Percentiles rank a stretch among this genome's conserved stretches.
Evolutionary conservation across 176 grass and related monocot genomes (phyloP).

Genomic region (maize (Zea mays)): DNA sequence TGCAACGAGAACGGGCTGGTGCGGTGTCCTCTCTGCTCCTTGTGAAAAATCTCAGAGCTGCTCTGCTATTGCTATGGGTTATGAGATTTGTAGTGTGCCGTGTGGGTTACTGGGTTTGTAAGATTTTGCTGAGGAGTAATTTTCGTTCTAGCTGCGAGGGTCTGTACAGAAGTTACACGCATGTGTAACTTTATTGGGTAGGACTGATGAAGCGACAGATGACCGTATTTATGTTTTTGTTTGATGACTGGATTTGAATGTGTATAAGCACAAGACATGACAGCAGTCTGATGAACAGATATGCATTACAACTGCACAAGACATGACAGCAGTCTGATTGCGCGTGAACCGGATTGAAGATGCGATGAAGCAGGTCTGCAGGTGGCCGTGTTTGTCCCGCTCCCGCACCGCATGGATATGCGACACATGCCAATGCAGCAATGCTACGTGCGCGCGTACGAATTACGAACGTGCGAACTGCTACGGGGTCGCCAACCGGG

Average conservation of each 20-base stretch:
- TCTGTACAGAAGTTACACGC: conserved; percentile 46
- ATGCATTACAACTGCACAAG: neutral
- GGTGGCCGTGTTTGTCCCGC: no score
- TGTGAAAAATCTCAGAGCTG: conserved; percentile 36
- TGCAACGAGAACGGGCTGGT: conserved; percentile 98
- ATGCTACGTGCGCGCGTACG: no score
- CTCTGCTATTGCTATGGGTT: neutral
- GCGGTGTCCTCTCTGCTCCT: conserved; percentile 64
- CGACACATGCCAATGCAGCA: no score
- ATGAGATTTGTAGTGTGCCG: conserved; percentile 24
- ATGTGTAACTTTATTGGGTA: conserved; percentile 21
- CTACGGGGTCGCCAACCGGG: no score
- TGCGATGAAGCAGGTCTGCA: no score
- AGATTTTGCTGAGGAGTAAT: neutral
- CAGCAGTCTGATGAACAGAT: neutral
- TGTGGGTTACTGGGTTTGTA: neutral
- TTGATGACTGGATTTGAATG: neutral
- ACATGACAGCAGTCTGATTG: no score
- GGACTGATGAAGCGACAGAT: conserved; percentile 42
- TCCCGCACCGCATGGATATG: no score
- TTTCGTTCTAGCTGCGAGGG: neutral
- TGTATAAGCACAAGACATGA: neutral
- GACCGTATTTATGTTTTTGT: neutral
- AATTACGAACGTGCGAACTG: no score
- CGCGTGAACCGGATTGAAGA: no score